These are phyloP conservation scores for Malassezia brasiliensis DNA, from an alignment of 1,284 basidiomycete genomes.

Conservation along the genomic window DNA sequence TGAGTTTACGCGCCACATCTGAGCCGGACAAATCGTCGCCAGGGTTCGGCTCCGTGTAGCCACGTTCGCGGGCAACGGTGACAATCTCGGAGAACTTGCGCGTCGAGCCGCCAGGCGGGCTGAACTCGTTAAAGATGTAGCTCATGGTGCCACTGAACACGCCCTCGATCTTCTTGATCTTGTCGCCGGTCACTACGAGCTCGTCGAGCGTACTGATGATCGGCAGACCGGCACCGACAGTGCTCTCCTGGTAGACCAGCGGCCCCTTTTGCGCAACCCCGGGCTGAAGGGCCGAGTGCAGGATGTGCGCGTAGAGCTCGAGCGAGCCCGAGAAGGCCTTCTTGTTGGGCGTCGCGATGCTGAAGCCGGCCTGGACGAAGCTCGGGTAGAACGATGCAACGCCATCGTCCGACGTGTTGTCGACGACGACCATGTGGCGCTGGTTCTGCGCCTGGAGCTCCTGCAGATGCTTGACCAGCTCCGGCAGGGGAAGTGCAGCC, in stretches of 20 bases:
- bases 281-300: slow-evolving; percentile 22
- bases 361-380: slow-evolving; percentile 68
- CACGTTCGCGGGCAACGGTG: slow-evolving; percentile 74
- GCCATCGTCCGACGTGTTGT: slow-evolving; percentile 80
- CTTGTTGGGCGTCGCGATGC: slow-evolving; percentile 94
- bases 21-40: slow-evolving; percentile 91
- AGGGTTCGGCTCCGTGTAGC: slow-evolving; percentile 98
- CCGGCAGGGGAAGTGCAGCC: slow-evolving; percentile 28
- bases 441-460: slow-evolving; percentile 26
- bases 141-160: slow-evolving; percentile 91
- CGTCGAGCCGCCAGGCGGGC: slow-evolving; percentile 48
- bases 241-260: slow-evolving; percentile 76
- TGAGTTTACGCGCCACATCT: slow-evolving; percentile 92
- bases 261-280: slow-evolving; percentile 37
- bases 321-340: slow-evolving; percentile 81
- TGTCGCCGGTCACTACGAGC: slow-evolving; percentile 80
- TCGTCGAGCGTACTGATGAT: slow-evolving; percentile 86
- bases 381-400: slow-evolving; percentile 75
- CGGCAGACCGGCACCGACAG: slow-evolving; percentile 90
- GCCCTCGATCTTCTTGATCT: slow-evolving; percentile 57
- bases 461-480: slow-evolving; percentile 27
- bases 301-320: slow-evolving; percentile 63
- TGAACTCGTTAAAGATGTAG: slow-evolving; percentile 97
- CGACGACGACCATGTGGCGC: slow-evolving; percentile 63
- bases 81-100: slow-evolving; percentile 77